Evolutionary conservation across 768 basidiomycete species (phyloP), one percentile per base, ranked within the genome.

Genomic region (Suillus ampliporus): DNA sequence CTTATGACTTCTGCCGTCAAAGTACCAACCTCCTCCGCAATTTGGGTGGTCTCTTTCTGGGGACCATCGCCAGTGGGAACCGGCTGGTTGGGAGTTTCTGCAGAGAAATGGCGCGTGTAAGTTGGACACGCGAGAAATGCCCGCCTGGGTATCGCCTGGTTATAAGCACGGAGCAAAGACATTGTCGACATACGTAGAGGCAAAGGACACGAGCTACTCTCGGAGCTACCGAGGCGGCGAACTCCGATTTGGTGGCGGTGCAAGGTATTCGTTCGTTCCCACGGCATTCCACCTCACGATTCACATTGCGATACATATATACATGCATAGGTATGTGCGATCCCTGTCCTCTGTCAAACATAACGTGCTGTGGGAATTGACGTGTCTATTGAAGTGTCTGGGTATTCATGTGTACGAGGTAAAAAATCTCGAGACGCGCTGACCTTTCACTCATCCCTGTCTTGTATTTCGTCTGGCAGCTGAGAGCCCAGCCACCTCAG

Each of bases 1-100:
- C 92, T 95, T 67, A 94, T 86, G 6, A 86, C 83, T 71, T 95
- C 93, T 48, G 94, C 94, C 50, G 89, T 85, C 67, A 91, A 74
- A 37, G 72, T 65, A 53, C 84, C 83, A 61, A 81, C 76, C 35
- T 83, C 80, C 59, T 80, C 81, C 48, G 77, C 77, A 61, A 79
- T 80, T 63, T 80, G 73, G 61, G 64, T 78, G 62, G 59, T 76
- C 63, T 63, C 74, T 56, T 72, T 63, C 61, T 70, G 43, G 37
- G 62, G 13, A 38, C 64, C 19, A 57, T 67, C 64, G 61, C 70
- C 57, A 51, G 75, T 64, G 65, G 75, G 64, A 65, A 64, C 31
- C 60, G 54, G 59, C 54, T 69, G 61, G 37, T 54, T 31, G 37
- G 68, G 60, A 23, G 60, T 44, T 31, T 71, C 64, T 0, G 70